These are phyloP conservation scores for Candida tropicalis DNA, from an alignment of 1,139 yeast genomes.

Conservation along the genomic window DNA sequence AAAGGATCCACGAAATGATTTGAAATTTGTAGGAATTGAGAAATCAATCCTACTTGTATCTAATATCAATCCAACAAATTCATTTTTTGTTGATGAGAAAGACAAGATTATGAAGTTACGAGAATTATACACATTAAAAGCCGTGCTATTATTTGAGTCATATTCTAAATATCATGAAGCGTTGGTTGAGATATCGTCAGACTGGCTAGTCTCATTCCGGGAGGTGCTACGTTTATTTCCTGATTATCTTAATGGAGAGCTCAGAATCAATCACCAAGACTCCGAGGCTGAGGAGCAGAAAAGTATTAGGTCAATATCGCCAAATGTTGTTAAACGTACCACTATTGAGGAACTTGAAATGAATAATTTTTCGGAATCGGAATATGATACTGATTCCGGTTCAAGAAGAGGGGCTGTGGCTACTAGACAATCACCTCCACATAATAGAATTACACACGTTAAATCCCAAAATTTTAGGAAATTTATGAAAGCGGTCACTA, in stretches of 20 bases:
- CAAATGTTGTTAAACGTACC: conserved; percentile 32
- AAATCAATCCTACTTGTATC: conserved; percentile 38
- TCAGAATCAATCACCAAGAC: conserved; percentile 8
- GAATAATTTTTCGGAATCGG: conserved; percentile 13
- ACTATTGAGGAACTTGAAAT: conserved; percentile 29
- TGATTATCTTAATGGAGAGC: conserved; percentile 37
- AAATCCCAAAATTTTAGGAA: conserved; percentile 21
- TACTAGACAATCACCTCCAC: conserved; percentile 16
- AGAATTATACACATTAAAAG: conserved; percentile 36
- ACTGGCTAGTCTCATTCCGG: conserved; percentile 42
- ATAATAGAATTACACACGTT: conserved; percentile 15
- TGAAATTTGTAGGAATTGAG: conserved; percentile 37
- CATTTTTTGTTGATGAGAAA: conserved; percentile 21
- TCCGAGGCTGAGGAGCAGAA: conserved; percentile 5
- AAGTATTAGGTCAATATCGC: conserved; percentile 16
- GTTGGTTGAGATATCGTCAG: conserved; percentile 43
- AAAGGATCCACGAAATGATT: conserved; percentile 32
- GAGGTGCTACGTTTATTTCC: conserved; percentile 44
- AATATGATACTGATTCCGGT: conserved; percentile 30
- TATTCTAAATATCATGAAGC: conserved; percentile 44
- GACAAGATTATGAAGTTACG: conserved; percentile 35
- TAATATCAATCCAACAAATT: conserved; percentile 23
- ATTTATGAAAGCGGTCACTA: conserved; percentile 49
- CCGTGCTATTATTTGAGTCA: conserved; percentile 34
- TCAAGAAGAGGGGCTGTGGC: conserved; percentile 16